Evolutionary conservation across 352 stramenopile species (phyloP), one percentile per base, ranked within the genome.

Genomic region (Pythium brachiatum): DNA sequence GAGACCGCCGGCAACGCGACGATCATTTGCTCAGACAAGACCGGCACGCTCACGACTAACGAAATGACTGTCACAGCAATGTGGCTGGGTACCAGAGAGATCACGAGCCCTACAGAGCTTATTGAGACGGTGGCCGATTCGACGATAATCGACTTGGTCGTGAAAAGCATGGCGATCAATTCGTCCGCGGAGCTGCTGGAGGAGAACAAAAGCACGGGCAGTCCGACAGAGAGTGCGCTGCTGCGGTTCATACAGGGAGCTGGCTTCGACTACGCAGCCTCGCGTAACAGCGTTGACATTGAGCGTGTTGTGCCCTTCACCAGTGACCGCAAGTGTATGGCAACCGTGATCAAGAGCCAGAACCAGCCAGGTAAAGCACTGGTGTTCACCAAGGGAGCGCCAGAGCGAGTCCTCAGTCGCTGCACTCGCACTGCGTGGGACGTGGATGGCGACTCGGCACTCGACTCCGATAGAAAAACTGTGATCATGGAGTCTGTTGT

Each of bases 1-100:
- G 97, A 99, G 78, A 99, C 96, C 4, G 97, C 98, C 81, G 95
- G 96, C 32, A 98, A 95, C 73, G 95, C 96, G 20, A 99, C 95
- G 2, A 98, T 93, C 15, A 98, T 99, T 69, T 99, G 93, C 64
- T 97, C 90, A 1, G 95, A 98, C 76, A 98, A 97, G 75, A 99
- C 95, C 0, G 96, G 95, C 60, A 99, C 96, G 25, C 81, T 99
- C 31, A 98, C 94, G 21, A 92, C 93, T 38, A 98, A 99, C 73
- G 89, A 85, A 32, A 99, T 98, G 94, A 98, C 85, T 7, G 90
- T 98, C 11, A 85, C 96, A 13, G 34, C 74, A 83, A n/a, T 66
- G 60, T 60, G 52, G 60, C 26, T 60, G 6, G 38, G 51, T 11
- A n/a, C 26, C 1, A 32, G n/a, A 2, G 91, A 88, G 67, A 48